Percentiles rank a stretch among this genome's conserved stretches.
phyloP scores from a whole-genome alignment of 2,329 filamentous ascomycete species.

The Phaeomoniella chlamydospora region DNA sequence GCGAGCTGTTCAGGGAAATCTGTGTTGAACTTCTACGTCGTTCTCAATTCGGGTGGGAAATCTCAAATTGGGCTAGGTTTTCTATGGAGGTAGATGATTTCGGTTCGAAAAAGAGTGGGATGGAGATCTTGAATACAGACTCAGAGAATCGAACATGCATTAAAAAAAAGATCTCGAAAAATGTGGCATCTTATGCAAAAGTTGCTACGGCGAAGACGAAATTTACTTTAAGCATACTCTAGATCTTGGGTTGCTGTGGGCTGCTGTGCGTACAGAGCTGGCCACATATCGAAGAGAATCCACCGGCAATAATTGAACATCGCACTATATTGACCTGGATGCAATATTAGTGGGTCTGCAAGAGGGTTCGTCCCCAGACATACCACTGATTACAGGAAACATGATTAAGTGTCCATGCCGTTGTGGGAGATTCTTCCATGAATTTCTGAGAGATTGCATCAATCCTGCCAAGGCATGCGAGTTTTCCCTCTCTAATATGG shows the following conservation, averaged over 20 bases:
- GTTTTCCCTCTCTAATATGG: constrained; percentile 7
- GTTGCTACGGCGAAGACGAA: constrained; percentile 1
- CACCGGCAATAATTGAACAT: constrained; percentile 12
- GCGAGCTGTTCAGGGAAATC: constrained; percentile 36
- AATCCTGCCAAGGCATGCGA: constrained; percentile 1
- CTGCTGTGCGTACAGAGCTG: constrained; percentile 21
- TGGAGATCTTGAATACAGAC: too few relatives aligned
- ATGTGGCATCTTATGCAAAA: background rate
- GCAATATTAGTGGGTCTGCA: constrained; percentile 5
- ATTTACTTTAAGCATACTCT: constrained; percentile 7
- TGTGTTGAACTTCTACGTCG: background rate
- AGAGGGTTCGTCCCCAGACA: background rate
- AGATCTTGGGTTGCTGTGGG: constrained; percentile 16
- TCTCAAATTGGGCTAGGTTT: background rate
- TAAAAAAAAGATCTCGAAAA: too few relatives aligned
- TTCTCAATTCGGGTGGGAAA: background rate
- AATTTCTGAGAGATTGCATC: background rate
- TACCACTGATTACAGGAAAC: constrained; percentile 6
- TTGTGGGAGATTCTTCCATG: constrained; percentile 6
- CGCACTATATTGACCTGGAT: constrained; percentile 8
- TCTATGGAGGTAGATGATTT: background rate
- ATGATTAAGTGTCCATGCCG: constrained; percentile 9
- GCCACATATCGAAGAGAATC: constrained; percentile 19
- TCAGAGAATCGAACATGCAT: too few relatives aligned
- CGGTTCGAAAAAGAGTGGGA: background rate